Conservation (phyloP, 441 rosid genomes). For the Lepidium campestre region DNA sequence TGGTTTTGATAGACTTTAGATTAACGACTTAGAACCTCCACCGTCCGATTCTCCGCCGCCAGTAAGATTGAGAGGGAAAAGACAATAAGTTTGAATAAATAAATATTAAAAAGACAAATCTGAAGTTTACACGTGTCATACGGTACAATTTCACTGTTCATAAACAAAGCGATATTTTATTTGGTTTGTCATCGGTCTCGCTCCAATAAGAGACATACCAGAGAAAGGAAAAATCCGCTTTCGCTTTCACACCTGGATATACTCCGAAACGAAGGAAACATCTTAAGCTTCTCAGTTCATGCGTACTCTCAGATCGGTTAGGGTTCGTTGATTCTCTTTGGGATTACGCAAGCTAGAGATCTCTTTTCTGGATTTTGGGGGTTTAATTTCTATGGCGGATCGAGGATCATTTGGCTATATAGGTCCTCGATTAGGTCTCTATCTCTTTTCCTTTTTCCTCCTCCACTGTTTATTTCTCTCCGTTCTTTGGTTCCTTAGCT, state of each 20-base stretch:
- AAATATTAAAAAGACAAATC: neutral
- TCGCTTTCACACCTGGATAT: slow-evolving; percentile 17
- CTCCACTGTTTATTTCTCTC: neutral
- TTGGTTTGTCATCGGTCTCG: slow-evolving; percentile 5
- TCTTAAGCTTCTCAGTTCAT: slow-evolving; percentile 18
- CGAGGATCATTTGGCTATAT: slow-evolving; percentile 47
- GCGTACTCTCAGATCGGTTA: slow-evolving; percentile 28
- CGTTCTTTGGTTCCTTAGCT: neutral
- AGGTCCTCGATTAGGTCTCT: slow-evolving; percentile 62
- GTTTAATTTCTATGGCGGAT: slow-evolving; percentile 47
- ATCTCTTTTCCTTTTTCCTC: neutral
- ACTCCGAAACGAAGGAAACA: slow-evolving; percentile 11
- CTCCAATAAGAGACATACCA: neutral
- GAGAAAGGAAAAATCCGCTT: slow-evolving; percentile 4
- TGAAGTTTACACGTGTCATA: slow-evolving; percentile 5
- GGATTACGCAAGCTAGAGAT: slow-evolving; percentile 15
- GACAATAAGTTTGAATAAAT: neutral
- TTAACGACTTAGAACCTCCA: slow-evolving; percentile 15
- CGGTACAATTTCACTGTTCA: neutral
- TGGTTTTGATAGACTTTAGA: neutral
- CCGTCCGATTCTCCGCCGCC: slow-evolving; percentile 20
- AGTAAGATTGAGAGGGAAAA: neutral
- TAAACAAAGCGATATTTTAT: neutral
- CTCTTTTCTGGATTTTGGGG: slow-evolving; percentile 1
- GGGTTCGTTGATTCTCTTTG: slow-evolving; percentile 17